Base-by-base conservation (phyloP, 78 protist species). In the Cavenderia fasciculata region DNA sequence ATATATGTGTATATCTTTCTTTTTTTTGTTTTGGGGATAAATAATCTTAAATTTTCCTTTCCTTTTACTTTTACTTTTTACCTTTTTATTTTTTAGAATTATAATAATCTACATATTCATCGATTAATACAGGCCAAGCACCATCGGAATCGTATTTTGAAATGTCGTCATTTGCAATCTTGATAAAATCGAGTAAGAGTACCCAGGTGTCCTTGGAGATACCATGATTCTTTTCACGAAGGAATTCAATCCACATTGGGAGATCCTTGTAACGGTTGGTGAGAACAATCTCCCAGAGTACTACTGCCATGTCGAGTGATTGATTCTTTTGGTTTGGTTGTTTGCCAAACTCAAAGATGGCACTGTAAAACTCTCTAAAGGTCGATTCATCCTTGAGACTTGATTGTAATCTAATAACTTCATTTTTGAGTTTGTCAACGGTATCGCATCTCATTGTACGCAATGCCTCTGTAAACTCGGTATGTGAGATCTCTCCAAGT, bases 91-190 rank as follows among this genome's bases (percentile, higher is more conserved):
- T n/a, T n/a, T n/a, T n/a, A n/a, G n/a, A n/a, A n/a, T n/a, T n/a
- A n/a, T n/a, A 65, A 33, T 66, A 79, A 11, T 36, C 51, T 18
- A 82, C 77, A 57, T 46, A 82, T 19, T 82, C 90, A 57, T 82
- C 90, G 3, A 82, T 68, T 31, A 82, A 54, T 27, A 68, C 78
- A 23, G 90, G 90, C 90, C 90, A 82, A 43, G 90, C 76, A 62
- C 40, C 90, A 27, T 82, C 90, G n/a, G 79, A 44, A 33, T 82
- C 90, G 25, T 82, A 82, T 47, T 82, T 82, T 16, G 51, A 7
- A 23, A 82, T 82, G 25, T 70, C 68, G 47, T 82, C 90, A 36
- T 82, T 82, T 52, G 78, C 90, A 82, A 69, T 69, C 27, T 57
- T 65, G 21, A 82, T 40, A 69, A 82, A 82, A 44, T 82, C 90